Base-by-base conservation (phyloP, 257 asterid genomes). In the Leonotis leonurus region DNA sequence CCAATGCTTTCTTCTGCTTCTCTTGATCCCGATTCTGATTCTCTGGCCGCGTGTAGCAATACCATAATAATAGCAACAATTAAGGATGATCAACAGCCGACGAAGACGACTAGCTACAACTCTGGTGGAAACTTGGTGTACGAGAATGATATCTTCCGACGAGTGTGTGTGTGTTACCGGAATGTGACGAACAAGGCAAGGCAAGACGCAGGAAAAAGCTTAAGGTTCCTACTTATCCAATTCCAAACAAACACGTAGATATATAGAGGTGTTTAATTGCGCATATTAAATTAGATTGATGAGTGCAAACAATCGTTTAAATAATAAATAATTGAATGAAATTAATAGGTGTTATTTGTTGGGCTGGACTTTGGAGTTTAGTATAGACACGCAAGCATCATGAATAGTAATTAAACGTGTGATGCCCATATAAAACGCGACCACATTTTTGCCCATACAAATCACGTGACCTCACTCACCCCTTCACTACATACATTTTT, bases 21-120 rank as follows among this genome's bases (percentile, higher is more conserved):
- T 17, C 6, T 49, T 8, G 20, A 24, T 54, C 17, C 59, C 44
- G 16, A 35, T 7, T 30, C 63, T 12, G 70, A 56, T 30, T 29
- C 70, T 22, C 73, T 68, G 32, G 73, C 65, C 4, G 78, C 63
- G 18, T 77, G 81, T 20, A 71, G 53, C 48, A 76, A 39, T 39
- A 81, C 84, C 88, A 81, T 81, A 70, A 45, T 70, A 29, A 45
- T 58, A 5, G 3, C 3, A 10, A 35, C 0, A 1, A 7, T 6
- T 12, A 10, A n/a, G n/a, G n/a, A n/a, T n/a, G n/a, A n/a, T n/a
- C 29, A 21, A 1, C 21, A 8, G 35, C 3, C 32, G 17, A 50
- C 10, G 36, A 13, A 8, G 56, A 50, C 13, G 35, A 50, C 1
- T 0, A 20, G 14, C 5, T 14, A n/a, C 11, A 0, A 2, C 8